Conservation (phyloP, 495 filamentous ascomycete genomes). For the Daldinia bambusicola region DNA sequence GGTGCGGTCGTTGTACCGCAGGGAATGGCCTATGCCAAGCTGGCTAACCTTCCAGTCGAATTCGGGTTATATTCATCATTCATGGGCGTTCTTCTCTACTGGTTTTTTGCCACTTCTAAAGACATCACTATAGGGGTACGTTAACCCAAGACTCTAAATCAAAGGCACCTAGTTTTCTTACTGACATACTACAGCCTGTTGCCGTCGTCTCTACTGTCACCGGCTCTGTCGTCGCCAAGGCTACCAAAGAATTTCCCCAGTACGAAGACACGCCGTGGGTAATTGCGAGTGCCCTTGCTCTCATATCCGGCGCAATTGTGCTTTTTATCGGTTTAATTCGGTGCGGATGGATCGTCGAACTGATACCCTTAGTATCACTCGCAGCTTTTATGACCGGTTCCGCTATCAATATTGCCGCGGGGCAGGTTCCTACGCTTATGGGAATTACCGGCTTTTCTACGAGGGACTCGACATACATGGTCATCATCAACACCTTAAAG, state of each 20-base stretch:
- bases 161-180: conserved; percentile 53
- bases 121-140: conserved; percentile 98
- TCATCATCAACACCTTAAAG: conserved; percentile 89
- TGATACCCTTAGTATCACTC: conserved; percentile 91
- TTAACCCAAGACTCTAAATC: conserved; percentile 43
- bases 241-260: conserved; percentile 66
- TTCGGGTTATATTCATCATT: conserved; percentile 97
- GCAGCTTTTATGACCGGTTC: conserved; percentile 99
- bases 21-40: conserved; percentile 93
- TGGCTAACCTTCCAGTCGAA: conserved; percentile 80
- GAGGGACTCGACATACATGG: conserved; percentile 80
- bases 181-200: conserved; percentile 71
- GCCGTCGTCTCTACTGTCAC: conserved; percentile 94
- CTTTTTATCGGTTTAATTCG: conserved; percentile 80
- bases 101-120: conserved; percentile 99
- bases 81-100: conserved; percentile 95
- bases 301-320: conserved; percentile 86
- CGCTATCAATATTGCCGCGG: conserved; percentile 86
- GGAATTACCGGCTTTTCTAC: conserved; percentile 82
- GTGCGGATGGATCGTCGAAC: conserved; percentile 92
- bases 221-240: conserved; percentile 78
- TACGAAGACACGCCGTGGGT: conserved; percentile 52
- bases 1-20: conserved; percentile 96
- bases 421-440: conserved; percentile 88
- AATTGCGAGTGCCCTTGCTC: conserved; percentile 81